Evolutionary conservation across 805 yeast genomes (phyloP), one percentile per base, ranked within the genome.

Genomic region (Wickerhamiella azymoides): DNA sequence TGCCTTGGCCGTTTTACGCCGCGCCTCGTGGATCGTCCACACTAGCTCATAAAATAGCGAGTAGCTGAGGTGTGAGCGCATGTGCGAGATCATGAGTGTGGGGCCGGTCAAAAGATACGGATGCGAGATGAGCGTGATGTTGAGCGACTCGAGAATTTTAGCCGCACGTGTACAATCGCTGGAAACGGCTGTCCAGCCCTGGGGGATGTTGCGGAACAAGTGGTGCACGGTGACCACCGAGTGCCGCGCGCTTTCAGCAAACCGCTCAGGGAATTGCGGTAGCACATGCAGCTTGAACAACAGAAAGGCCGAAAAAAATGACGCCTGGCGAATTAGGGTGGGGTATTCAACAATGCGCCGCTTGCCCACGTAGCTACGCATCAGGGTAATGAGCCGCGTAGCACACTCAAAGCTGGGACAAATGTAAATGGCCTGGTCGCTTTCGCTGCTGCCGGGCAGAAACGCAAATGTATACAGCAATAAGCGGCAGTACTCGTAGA

Each of bases 1-100:
- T 40, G 51, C 45, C 30, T 52, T 50, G 9, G 56, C 49, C 47
- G 53, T 71, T 45, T 94, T 68, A 59, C 96, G 70, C 59, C 94
- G 71, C 0, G 95, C 96, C 58, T 88, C 96, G 62, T 88, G 96
- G 40, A 88, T 80, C 60, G 94, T 82, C 86, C 94, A 86, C 10
- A 88, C 89, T 44, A 88, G 69, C 62, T 88, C 96, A 59, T 88
- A 88, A 56, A 88, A 88, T 44, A 88, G 63, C 0, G 96, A 85
- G 1, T 92, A 94, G 0, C 96, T 82, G 54, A 88, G 68, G 62
- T 88, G 96, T 0, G 94, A 84, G 56, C 96, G 72, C 93, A 88
- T 88, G 48, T 88, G 71, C 2, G 83, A 74, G 41, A 88, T 83
- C 26, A 88, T 82, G 2, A 83, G 80, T n/a, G 76, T 77, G 10